These are phyloP conservation scores for Floccularia luteovirens DNA, from an alignment of 768 basidiomycete genomes.

Conservation along the genomic window DNA sequence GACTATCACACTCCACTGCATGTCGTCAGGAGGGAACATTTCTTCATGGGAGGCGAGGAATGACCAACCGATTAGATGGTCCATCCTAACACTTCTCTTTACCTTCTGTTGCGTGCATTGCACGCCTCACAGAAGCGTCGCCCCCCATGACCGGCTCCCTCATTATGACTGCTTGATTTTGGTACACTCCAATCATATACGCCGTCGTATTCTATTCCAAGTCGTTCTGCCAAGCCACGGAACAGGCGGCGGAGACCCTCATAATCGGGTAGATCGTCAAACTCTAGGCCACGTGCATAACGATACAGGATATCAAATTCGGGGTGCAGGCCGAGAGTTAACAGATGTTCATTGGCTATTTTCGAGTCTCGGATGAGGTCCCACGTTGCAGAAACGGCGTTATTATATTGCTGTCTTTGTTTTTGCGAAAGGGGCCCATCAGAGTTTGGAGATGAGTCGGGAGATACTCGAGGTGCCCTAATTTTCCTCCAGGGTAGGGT, in stretches of 20 bases:
- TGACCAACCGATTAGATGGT: too few relatives aligned
- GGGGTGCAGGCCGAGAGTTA: slow-evolving; percentile 70
- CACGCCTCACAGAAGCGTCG: slow-evolving; percentile 21
- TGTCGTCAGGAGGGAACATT: too few relatives aligned
- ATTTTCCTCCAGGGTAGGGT: slow-evolving; percentile 75
- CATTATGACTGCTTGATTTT: slow-evolving; percentile 5
- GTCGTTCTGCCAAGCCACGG: slow-evolving; percentile 43
- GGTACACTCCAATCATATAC: slow-evolving; percentile 35
- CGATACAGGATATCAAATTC: slow-evolving; percentile 79
- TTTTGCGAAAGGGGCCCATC: slow-evolving; percentile 16
- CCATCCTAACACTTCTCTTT: slow-evolving; percentile 2
- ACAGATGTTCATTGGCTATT: slow-evolving; percentile 51
- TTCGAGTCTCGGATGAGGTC: slow-evolving; percentile 72
- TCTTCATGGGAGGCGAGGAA: too few relatives aligned
- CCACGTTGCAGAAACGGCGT: slow-evolving; percentile 65
- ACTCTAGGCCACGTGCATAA: slow-evolving; percentile 77
- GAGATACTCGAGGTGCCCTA: slow-evolving; percentile 37
- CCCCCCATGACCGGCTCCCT: slow-evolving; percentile 8
- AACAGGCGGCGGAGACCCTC: slow-evolving; percentile 74
- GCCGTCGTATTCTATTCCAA: slow-evolving; percentile 49
- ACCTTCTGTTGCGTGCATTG: slow-evolving; percentile 9
- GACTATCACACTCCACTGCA: too few relatives aligned
- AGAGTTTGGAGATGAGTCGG: slow-evolving; percentile 16
- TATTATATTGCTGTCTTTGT: slow-evolving; percentile 25
- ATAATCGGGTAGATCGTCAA: slow-evolving; percentile 88